phyloP scores from a whole-genome alignment of 257 asterid genomes.

The Henckelia pumila region DNA sequence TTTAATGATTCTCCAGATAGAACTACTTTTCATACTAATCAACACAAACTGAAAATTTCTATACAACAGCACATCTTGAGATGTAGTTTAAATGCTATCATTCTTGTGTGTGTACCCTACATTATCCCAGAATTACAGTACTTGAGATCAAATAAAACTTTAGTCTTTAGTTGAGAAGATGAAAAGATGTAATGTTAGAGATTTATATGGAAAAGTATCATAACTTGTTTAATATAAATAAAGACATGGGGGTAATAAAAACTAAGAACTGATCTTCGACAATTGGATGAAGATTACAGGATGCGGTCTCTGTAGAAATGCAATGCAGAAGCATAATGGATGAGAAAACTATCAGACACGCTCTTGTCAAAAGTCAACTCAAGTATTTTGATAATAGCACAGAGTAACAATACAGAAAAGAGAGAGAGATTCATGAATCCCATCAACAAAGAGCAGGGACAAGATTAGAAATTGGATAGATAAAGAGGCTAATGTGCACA shows the following conservation, averaged over 20 bases:
- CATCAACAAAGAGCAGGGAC: not conserved
- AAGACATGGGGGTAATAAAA: not conserved
- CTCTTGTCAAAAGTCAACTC: not conserved
- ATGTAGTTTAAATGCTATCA: not conserved
- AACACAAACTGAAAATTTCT: slow-evolving; percentile 11
- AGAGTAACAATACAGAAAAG: not conserved
- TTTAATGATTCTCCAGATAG: not conserved
- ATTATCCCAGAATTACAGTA: not conserved
- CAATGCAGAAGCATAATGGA: not conserved
- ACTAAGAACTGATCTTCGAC: not conserved
- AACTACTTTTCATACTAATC: slow-evolving; percentile 1
- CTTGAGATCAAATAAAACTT: not conserved
- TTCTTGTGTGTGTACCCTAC: not conserved
- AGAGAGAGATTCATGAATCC: not conserved
- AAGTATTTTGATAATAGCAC: not conserved
- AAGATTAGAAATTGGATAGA: not conserved
- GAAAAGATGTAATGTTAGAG: not conserved
- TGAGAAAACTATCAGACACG: not conserved
- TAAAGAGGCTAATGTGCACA: not conserved
- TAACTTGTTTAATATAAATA: too few species aligned
- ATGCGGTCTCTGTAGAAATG: not conserved
- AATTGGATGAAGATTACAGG: not conserved
- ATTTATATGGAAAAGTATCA: not conserved
- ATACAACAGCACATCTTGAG: not conserved
- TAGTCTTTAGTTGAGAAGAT: not conserved